Base-by-base conservation (phyloP, 805 yeast species). In the Kuraishia capsulata region DNA sequence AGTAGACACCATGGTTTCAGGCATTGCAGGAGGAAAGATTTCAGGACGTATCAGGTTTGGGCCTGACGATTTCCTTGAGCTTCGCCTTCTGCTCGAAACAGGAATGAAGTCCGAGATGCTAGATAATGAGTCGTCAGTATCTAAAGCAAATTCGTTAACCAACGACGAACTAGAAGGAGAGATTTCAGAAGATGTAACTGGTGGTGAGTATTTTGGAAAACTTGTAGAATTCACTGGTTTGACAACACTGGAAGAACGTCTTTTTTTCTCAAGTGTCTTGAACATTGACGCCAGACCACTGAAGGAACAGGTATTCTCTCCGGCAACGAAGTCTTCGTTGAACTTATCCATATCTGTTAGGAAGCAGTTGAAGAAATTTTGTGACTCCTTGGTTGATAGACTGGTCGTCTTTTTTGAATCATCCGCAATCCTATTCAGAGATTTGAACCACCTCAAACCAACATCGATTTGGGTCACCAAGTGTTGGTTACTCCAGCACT, bases 301-400 rank as follows among this genome's bases (percentile, higher is more conserved):
- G 23, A 16, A 21, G 17, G 18, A 16, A 25, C 24, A 20, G 16
- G 31, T 24, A 17, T 17, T n/a, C 13, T 8, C 23, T 24, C 31
- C 20, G 17, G 8, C 61, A 42, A 73, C 55, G 41, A 69, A 72
- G 4, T 52, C 50, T 16, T 57, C 59, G 41, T 73, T 71, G 47
- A 64, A 72, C 2, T 39, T 48, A 3, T 54, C 49, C 4, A 55
- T 37, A 35, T 68, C 62, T 11, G 39, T 41, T 11, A 65, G 42
- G 43, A 72, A 72, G 20, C 58, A 46, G 2, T 45, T 45, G 4
- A 68, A 17, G 45, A 65, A 45, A 4, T 41, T 42, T 4, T 51
- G 47, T 3, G 61, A 44, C 20, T 51, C 45, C 10, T 47, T 49
- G 19, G 57, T 59, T 38, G 57, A 51, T 14, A 38, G 34, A 20